phyloP scores from a whole-genome alignment of 768 basidiomycete species.

The Fistulinella prunicolor region DNA sequence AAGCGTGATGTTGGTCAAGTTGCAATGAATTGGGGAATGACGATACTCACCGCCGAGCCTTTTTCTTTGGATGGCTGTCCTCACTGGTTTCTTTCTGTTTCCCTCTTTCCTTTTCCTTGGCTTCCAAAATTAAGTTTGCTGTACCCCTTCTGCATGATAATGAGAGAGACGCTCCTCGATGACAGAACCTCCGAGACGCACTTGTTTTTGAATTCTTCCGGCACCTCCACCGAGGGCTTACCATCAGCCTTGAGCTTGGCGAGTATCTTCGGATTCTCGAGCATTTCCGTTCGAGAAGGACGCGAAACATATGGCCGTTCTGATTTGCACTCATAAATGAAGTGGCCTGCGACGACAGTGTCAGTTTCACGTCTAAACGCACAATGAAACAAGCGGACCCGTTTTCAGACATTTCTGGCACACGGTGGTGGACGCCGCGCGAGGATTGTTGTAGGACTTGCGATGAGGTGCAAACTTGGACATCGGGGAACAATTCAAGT shows the following conservation, averaged over 20 bases:
- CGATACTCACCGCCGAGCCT: constrained; percentile 39
- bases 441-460: constrained; percentile 57
- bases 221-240: constrained; percentile 78
- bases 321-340: constrained; percentile 87
- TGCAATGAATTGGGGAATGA: constrained; percentile 10
- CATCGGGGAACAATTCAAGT: constrained; percentile 45
- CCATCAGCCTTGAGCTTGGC: constrained; percentile 68
- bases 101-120: constrained; percentile 74
- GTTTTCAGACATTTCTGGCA: constrained; percentile 81
- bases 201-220: constrained; percentile 89
- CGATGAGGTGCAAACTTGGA: constrained; percentile 80
- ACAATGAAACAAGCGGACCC: constrained; percentile 41
- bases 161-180: constrained; percentile 1
- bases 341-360: constrained; percentile 59
- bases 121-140: constrained; percentile 82
- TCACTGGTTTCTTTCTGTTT: constrained; percentile 33
- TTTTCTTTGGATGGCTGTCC: constrained; percentile 34
- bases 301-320: constrained; percentile 79
- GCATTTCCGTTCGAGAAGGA: constrained; percentile 84
- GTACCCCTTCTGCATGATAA: constrained; percentile 55
- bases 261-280: constrained; percentile 71
- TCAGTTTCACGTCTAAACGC: background rate
- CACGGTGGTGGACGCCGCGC: constrained; percentile 61
- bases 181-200: constrained; percentile 33
- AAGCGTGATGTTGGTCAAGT: background rate